phyloP scores from a whole-genome alignment of 2,329 filamentous ascomycete species.

The Aspergillus caelatus region DNA sequence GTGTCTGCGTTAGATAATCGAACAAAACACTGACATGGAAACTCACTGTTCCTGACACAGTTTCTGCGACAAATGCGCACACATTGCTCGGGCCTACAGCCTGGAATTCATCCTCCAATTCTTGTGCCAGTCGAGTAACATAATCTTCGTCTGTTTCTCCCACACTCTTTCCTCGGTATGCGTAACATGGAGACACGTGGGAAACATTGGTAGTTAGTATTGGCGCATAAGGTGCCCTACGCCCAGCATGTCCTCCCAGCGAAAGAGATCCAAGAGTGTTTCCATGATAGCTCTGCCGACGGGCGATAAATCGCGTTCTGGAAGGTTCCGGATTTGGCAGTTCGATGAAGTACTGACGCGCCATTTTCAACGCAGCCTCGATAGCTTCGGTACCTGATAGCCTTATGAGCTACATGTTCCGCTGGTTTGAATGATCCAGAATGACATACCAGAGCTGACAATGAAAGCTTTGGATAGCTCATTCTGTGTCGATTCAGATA shows the following conservation, averaged over 20 bases:
- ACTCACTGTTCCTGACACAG: constrained; percentile 51
- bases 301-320: constrained; percentile 47
- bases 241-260: constrained; percentile 39
- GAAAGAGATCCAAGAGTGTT: constrained; percentile 53
- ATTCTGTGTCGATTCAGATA: constrained; percentile 35
- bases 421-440: not conserved
- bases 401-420: not conserved
- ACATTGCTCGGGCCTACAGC: constrained; percentile 48
- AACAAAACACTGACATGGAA: not conserved
- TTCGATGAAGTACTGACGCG: constrained; percentile 53
- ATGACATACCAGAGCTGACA: constrained; percentile 22
- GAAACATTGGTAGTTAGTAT: constrained; percentile 33
- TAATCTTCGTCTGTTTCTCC: constrained; percentile 47
- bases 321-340: constrained; percentile 36
- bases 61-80: constrained; percentile 54
- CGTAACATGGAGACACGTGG: constrained; percentile 33
- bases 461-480: constrained; percentile 24
- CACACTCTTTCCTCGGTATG: constrained; percentile 38
- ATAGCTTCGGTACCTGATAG: constrained; percentile 41
- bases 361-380: constrained; percentile 54
- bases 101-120: constrained; percentile 54
- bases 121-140: constrained; percentile 42
- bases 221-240: constrained; percentile 37
- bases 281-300: constrained; percentile 54
- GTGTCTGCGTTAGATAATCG: constrained; percentile 1